Conservation (phyloP, 208 protist genomes). For the Trypanosoma mega region DNA sequence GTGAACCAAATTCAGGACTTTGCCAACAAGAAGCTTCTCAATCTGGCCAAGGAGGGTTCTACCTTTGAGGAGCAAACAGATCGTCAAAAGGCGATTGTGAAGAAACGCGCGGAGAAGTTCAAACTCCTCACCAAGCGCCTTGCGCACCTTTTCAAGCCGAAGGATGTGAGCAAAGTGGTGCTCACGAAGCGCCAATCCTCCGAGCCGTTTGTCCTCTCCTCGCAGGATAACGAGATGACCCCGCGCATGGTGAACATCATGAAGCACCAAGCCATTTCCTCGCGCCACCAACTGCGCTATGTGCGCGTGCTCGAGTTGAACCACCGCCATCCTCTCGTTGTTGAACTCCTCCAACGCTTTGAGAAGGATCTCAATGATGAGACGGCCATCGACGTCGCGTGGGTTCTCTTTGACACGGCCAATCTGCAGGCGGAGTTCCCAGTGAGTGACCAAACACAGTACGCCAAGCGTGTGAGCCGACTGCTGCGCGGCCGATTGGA, state of each 20-base stretch:
- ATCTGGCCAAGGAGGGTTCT: conserved; percentile 96
- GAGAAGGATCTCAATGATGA: conserved; percentile 85
- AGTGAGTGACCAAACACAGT: conserved; percentile 72
- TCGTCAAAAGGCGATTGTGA: conserved; percentile 89
- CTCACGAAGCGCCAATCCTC: conserved; percentile 92
- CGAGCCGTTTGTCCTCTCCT: conserved; percentile 95
- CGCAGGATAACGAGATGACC: conserved; percentile 92
- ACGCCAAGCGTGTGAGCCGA: conserved; percentile 82
- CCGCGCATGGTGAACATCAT: conserved; percentile 97
- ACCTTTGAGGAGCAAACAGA: conserved; percentile 92
- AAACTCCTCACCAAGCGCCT: conserved; percentile 85
- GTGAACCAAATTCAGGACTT: conserved; percentile 93
- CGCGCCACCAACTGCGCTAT: conserved; percentile 38
- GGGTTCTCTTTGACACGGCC: conserved; percentile 96
- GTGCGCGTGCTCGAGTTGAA: conserved; percentile 98
- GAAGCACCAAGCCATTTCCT: conserved; percentile 92
- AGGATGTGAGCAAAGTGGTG: conserved; percentile 86
- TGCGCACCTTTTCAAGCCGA: conserved; percentile 60
- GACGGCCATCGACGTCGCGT: conserved; percentile 84
- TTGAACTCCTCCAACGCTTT: conserved; percentile 89
- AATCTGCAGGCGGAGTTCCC: conserved; percentile 93
- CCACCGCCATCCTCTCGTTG: conserved; percentile 96
- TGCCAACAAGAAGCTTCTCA: conserved; percentile 95
- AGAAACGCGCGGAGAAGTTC: conserved; percentile 91
- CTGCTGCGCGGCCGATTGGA: conserved; percentile 89